Base-by-base conservation (phyloP, 768 basidiomycete genomes). In the Leccinum longicurvipes region DNA sequence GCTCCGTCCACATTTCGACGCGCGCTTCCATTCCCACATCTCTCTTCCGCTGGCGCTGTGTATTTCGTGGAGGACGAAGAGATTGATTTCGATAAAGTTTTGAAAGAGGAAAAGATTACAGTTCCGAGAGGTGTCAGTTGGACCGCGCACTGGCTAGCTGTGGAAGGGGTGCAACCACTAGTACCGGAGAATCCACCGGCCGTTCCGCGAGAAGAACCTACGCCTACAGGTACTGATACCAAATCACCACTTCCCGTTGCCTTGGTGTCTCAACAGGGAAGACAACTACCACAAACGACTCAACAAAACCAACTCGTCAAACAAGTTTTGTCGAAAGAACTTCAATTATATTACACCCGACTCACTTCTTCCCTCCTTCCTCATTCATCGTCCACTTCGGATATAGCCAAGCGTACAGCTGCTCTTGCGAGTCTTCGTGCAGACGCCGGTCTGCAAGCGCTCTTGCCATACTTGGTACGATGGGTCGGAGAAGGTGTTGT, bases 21-120 rank as follows among this genome's bases (percentile, higher is more conserved):
- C 47, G 75, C 77, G 42, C 78, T 77, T 42, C 75, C 82, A 28
- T 76, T 75, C 61, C 71, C 77, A 11, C 73, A 81, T 57, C 51
- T 69, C 17, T 59, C 67, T 19, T 70, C 78, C 4, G 81, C 83
- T 6, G 89, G 88, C 1, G 74, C 89, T 3, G 88, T 98, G 4
- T 98, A 93, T 74, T 93, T 93, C 64, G 84, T 96, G 17, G 93
- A 97, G 57, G 97, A 99, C 67, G 94, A 98, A 63, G 97, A 98
- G 72, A 88, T 99, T 47, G 97, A 98, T 73, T 93, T 99, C 64
- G 91, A 95, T 67, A 91, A 86, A 51, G 85, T 94, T 10, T 73
- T 98, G 41, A 82, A 90, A 53, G 90, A 92, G 64, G 91, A 93
- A 69, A 89, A 93, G 70, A 85, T 93, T 32, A 77, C 81, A 2